Conservation (phyloP, 257 asterid genomes). For the Striga asiatica region DNA sequence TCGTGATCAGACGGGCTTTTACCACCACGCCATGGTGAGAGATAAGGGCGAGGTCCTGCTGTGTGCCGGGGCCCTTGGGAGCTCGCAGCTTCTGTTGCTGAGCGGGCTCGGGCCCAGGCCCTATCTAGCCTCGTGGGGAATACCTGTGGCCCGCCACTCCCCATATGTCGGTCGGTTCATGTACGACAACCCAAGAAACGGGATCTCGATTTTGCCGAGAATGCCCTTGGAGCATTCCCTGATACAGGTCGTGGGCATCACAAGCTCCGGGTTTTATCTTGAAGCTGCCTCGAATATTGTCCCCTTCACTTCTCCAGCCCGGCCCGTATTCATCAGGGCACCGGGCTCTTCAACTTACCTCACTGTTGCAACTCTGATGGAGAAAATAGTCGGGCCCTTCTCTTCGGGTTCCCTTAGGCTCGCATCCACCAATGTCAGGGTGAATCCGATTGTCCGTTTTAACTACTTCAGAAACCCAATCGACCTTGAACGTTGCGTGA, state of each 20-base stretch:
- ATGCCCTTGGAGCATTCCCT: slow-evolving; percentile 44
- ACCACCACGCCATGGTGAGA: slow-evolving; percentile 46
- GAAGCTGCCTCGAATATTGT: too few species aligned
- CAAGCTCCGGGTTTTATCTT: slow-evolving; percentile 37
- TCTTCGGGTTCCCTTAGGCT: slow-evolving; percentile 62
- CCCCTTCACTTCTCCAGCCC: too few species aligned
- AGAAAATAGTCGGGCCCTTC: slow-evolving; percentile 55
- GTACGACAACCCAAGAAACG: slow-evolving; percentile 76
- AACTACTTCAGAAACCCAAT: slow-evolving; percentile 66
- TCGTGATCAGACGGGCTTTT: slow-evolving; percentile 31
- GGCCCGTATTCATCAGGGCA: too few species aligned
- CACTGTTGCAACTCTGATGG: too few species aligned
- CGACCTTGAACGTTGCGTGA: slow-evolving; percentile 54
- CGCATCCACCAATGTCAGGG: slow-evolving; percentile 36
- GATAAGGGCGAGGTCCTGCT: slow-evolving; percentile 41
- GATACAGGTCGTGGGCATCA: slow-evolving; percentile 51
- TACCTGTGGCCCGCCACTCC: slow-evolving; percentile 23
- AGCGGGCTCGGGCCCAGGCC: slow-evolving; percentile 54
- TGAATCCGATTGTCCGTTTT: slow-evolving; percentile 66
- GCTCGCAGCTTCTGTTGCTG: slow-evolving; percentile 72
- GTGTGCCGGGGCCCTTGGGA: slow-evolving; percentile 80
- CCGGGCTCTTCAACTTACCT: too few species aligned
- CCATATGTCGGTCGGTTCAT: slow-evolving; percentile 68
- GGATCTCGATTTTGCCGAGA: slow-evolving; percentile 42
- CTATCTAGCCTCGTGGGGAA: slow-evolving; percentile 14